phyloP scores from a whole-genome alignment of 495 filamentous ascomycete genomes.

The Cairneyella variabilis region DNA sequence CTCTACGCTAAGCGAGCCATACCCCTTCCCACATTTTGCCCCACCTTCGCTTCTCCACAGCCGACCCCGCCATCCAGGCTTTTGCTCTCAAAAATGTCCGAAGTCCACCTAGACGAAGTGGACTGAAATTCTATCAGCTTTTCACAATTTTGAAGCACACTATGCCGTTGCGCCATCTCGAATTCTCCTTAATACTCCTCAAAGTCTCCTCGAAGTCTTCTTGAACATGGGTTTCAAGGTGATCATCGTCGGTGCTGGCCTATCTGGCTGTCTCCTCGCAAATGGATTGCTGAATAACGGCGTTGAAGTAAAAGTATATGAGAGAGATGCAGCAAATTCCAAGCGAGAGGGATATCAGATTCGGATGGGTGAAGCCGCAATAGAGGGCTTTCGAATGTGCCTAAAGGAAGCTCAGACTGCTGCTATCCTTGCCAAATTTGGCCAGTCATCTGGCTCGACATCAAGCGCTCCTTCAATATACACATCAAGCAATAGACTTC shows the following conservation, averaged over 20 bases:
- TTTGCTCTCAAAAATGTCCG: too few species aligned
- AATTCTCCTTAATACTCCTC: too few species aligned
- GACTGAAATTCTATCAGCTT: too few species aligned
- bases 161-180: too few species aligned
- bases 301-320: background rate
- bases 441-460: background rate
- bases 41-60: too few species aligned
- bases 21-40: too few species aligned
- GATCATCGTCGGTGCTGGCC: background rate
- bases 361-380: background rate
- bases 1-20: too few species aligned
- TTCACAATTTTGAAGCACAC: too few species aligned
- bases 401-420: background rate
- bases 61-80: too few species aligned
- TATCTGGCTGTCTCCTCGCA: background rate
- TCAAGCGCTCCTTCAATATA: background rate
- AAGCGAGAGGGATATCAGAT: background rate
- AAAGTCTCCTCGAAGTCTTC: too few species aligned
- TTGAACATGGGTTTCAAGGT: background rate
- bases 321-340: background rate
- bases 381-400: background rate
- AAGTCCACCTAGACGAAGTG: too few species aligned
- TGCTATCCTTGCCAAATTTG: background rate
- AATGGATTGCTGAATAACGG: background rate
- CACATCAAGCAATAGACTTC: background rate